Conservation (phyloP, 2,329 filamentous ascomycete species). For the Beauveria bassiana region DNA sequence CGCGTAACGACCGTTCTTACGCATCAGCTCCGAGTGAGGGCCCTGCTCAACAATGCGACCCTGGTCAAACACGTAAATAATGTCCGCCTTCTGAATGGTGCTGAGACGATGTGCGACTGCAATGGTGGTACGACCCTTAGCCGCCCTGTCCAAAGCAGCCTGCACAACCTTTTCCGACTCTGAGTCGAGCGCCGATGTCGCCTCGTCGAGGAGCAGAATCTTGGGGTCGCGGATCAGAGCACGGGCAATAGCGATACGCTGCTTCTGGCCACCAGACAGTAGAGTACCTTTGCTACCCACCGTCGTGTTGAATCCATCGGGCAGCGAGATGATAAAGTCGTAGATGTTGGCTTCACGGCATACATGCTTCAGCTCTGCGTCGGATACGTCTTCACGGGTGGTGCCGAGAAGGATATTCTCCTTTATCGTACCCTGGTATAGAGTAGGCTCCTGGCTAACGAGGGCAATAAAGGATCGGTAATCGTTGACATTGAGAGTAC, state of each 20-base stretch:
- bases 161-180: constrained; percentile 76
- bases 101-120: constrained; percentile 87
- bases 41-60: constrained; percentile 80
- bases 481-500: constrained; percentile 71
- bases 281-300: constrained; percentile 83
- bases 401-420: constrained; percentile 85
- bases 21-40: constrained; percentile 67
- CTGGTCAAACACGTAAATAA: constrained; percentile 95
- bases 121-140: constrained; percentile 81
- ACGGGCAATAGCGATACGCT: constrained; percentile 87
- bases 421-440: constrained; percentile 86
- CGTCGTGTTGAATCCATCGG: constrained; percentile 76
- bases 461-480: constrained; percentile 80
- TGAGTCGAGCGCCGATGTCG: constrained; percentile 68
- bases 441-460: constrained; percentile 86
- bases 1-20: constrained; percentile 62
- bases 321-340: constrained; percentile 80
- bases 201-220: constrained; percentile 76
- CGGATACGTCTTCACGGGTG: constrained; percentile 56
- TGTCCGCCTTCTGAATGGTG: constrained; percentile 89
- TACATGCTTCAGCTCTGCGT: constrained; percentile 66
- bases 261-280: constrained; percentile 86
- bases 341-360: constrained; percentile 90
- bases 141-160: constrained; percentile 70
- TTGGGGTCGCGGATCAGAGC: constrained; percentile 87